Evolutionary conservation across 208 protist genomes (phyloP).

Genomic region (Tritrichomonas musculus): DNA sequence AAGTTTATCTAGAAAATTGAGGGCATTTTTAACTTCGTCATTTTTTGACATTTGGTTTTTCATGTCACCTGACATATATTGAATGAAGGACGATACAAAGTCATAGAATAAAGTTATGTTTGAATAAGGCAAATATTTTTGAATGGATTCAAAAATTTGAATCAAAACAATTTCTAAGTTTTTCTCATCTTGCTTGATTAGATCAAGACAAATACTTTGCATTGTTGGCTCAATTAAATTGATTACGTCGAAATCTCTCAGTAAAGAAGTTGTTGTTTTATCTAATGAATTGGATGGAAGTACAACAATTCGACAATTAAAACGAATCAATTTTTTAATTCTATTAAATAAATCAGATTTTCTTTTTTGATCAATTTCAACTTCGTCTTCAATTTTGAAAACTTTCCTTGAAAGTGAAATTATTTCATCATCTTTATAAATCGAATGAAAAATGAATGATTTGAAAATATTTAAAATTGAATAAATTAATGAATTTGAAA

Average conservation of each 20-base stretch:
- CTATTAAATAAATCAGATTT: neutral
- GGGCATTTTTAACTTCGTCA: neutral
- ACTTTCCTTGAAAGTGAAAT: neutral
- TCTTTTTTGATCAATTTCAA: neutral
- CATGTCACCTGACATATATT: neutral
- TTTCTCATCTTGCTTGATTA: neutral
- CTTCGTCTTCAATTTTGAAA: neutral
- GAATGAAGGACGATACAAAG: neutral
- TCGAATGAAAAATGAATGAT: neutral
- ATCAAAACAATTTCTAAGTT: neutral
- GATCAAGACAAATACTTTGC: neutral
- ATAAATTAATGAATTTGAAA: no score
- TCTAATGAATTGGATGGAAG: neutral
- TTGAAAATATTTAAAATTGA: neutral
- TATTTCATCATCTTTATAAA: neutral
- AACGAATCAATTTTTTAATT: neutral
- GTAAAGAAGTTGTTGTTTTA: no score
- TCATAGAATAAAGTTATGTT: neutral
- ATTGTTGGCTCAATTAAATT: neutral
- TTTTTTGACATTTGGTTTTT: neutral
- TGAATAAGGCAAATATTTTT: neutral
- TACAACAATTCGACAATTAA: neutral
- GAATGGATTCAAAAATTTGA: neutral
- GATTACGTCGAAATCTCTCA: neutral
- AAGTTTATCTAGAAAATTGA: neutral